Evolutionary conservation across 306 rosid genomes (phyloP).

Genomic region (Dryas drummondii): DNA sequence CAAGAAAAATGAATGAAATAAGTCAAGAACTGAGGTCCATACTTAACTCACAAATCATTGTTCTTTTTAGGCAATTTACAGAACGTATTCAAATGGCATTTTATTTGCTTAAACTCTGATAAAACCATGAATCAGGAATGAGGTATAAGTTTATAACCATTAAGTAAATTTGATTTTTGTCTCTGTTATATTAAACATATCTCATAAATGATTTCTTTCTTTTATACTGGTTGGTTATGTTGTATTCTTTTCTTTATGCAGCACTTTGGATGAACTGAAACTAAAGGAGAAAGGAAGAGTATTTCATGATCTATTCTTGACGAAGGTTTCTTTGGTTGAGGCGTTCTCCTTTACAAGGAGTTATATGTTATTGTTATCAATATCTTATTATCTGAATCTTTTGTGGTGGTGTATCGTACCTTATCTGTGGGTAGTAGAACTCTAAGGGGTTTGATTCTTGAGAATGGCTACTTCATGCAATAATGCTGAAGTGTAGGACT

Average conservation of each 20-base stretch:
- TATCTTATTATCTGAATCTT: constrained; percentile 14
- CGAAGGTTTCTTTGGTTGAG: constrained; percentile 58
- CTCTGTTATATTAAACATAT: constrained; percentile 1
- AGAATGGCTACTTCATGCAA: background rate
- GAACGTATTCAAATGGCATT: background rate
- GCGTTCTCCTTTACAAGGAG: constrained; percentile 6
- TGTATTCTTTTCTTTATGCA: constrained; percentile 42
- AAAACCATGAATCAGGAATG: background rate
- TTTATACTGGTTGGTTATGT: constrained; percentile 11
- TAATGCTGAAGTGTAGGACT: background rate
- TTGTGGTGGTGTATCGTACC: background rate
- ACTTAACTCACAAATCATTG: background rate
- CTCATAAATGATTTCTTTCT: background rate
- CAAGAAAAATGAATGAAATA: constrained; percentile 72
- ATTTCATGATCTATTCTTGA: constrained; percentile 88
- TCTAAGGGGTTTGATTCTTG: background rate
- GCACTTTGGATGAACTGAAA: constrained; percentile 86
- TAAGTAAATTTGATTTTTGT: background rate
- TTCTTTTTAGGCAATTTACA: background rate
- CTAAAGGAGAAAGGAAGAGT: constrained; percentile 95
- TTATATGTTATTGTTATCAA: constrained; percentile 12
- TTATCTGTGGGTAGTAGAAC: background rate
- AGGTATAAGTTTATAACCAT: background rate
- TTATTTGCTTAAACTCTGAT: background rate
- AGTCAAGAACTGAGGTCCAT: constrained; percentile 82